Evolutionary conservation across 495 filamentous ascomycete species (phyloP).

Genomic region (Annulohypoxylon bovei): DNA sequence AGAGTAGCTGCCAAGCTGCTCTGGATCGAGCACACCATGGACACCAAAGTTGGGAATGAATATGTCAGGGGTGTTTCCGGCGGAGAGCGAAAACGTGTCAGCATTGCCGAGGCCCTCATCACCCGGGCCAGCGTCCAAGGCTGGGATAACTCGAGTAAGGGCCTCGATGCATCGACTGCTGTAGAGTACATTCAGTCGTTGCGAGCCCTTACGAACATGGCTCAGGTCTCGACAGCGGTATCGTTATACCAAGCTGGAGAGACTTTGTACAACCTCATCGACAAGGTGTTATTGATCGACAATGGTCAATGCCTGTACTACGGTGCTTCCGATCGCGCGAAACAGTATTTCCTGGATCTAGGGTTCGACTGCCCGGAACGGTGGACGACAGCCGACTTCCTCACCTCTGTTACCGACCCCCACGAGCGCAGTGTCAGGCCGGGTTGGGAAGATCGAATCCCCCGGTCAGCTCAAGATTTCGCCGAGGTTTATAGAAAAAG

Average conservation of each 20-base stretch:
- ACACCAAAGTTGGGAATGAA: conserved; percentile 87
- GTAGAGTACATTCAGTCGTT: conserved; percentile 59
- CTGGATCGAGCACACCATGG: conserved; percentile 77
- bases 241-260: conserved; percentile 80
- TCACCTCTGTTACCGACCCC: conserved; percentile 76
- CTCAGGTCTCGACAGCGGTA: conserved; percentile 65
- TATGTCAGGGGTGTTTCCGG: conserved; percentile 78
- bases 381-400: conserved; percentile 74
- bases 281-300: conserved; percentile 73
- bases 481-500: conserved; percentile 69
- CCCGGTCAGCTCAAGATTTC: conserved; percentile 77
- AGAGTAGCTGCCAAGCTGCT: conserved; percentile 78
- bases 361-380: conserved; percentile 65
- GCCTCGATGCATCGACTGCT: conserved; percentile 60
- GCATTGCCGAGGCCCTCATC: conserved; percentile 61
- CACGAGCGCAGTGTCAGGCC: conserved; percentile 67
- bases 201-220: conserved; percentile 64
- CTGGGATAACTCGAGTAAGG: conserved; percentile 63
- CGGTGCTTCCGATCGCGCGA: conserved; percentile 66
- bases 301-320: conserved; percentile 76
- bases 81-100: conserved; percentile 67
- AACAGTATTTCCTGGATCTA: conserved; percentile 69
- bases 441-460: conserved; percentile 71
- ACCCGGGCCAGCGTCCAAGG: conserved; percentile 54
- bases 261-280: conserved; percentile 69